Conservation (phyloP, 495 filamentous ascomycete species). For the Hypoxylon cercidicola region DNA sequence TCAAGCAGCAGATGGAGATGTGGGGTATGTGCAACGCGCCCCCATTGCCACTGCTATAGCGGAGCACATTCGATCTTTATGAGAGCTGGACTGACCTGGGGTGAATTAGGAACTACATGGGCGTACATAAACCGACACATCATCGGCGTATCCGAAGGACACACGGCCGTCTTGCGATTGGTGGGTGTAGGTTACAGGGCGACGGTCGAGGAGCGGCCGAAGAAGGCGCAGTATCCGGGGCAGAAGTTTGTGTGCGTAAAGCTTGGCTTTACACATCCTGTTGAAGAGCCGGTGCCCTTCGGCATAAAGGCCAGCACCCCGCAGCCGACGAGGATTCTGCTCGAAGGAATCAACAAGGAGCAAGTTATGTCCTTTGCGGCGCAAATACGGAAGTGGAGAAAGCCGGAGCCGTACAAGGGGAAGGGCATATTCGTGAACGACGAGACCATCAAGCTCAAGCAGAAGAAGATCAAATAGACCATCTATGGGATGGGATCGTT, state of each 20-base stretch:
- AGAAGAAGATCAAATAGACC: constrained; percentile 96
- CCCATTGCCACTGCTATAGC: neutral
- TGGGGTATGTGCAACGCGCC: constrained; percentile 76
- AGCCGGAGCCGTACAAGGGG: constrained; percentile 97
- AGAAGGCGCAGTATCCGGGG: constrained; percentile 73
- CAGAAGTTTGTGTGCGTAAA: constrained; percentile 91
- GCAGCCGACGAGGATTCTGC: constrained; percentile 90
- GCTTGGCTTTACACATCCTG: constrained; percentile 94
- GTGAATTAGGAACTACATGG: constrained; percentile 78
- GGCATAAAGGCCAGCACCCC: constrained; percentile 90
- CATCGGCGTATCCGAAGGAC: constrained; percentile 93
- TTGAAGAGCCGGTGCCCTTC: constrained; percentile 83
- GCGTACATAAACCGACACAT: constrained; percentile 90
- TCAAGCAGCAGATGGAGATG: constrained; percentile 89
- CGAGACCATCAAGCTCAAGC: constrained; percentile 96
- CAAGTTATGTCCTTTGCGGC: constrained; percentile 91
- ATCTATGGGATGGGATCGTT: constrained; percentile 11
- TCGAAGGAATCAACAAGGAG: constrained; percentile 88
- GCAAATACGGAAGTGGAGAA: constrained; percentile 85
- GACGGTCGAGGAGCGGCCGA: constrained; percentile 83
- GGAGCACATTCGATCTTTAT: neutral
- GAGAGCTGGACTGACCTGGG: constrained; percentile 30
- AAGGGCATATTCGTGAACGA: constrained; percentile 98
- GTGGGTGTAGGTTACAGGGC: constrained; percentile 98
- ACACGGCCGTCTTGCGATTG: constrained; percentile 88